Evolutionary conservation across 805 yeast genomes (phyloP).

Genomic region (Candida berthetii): DNA sequence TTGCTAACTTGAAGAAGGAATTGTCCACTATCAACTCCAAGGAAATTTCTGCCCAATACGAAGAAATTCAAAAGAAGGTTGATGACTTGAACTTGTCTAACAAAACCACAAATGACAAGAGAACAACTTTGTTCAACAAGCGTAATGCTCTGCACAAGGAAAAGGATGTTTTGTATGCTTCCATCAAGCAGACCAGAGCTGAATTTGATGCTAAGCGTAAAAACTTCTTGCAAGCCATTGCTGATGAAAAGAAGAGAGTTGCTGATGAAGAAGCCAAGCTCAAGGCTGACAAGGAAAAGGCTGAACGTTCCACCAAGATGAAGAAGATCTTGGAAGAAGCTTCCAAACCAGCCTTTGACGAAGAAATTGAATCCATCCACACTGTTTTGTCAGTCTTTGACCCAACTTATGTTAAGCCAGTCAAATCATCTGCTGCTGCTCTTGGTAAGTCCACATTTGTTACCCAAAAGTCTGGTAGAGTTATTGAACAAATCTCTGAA

Average conservation of each 20-base stretch:
- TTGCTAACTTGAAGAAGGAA: conserved; percentile 66
- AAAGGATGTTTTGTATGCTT: conserved; percentile 61
- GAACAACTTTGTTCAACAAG: conserved; percentile 54
- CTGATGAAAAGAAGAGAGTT: conserved; percentile 68
- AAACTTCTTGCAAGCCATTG: conserved; percentile 61
- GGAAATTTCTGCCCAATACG: conserved; percentile 66
- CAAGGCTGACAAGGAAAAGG: conserved; percentile 41
- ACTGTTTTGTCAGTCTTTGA: conserved; percentile 68
- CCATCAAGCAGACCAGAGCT: conserved; percentile 61
- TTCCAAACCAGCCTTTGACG: conserved; percentile 76
- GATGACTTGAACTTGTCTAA: conserved; percentile 56
- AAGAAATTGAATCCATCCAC: conserved; percentile 74
- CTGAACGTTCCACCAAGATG: conserved; percentile 50
- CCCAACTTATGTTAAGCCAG: conserved; percentile 65
- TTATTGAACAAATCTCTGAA: conserved; percentile 57
- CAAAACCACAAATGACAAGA: conserved; percentile 59
- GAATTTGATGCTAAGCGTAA: conserved; percentile 74
- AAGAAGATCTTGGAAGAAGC: conserved; percentile 70
- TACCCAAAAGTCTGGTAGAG: conserved; percentile 30
- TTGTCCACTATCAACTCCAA: conserved; percentile 48
- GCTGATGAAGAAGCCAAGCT: conserved; percentile 45
- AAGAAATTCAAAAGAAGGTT: conserved; percentile 60
- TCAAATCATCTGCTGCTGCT: conserved; percentile 21
- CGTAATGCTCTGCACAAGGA: conserved; percentile 62
- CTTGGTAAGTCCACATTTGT: conserved; percentile 23